A percentile compares a stretch with the other conserved stretches of the same genome.
Conservation (phyloP, 139 green algal genomes). For the Chlamydomonas sphaeroides region DNA sequence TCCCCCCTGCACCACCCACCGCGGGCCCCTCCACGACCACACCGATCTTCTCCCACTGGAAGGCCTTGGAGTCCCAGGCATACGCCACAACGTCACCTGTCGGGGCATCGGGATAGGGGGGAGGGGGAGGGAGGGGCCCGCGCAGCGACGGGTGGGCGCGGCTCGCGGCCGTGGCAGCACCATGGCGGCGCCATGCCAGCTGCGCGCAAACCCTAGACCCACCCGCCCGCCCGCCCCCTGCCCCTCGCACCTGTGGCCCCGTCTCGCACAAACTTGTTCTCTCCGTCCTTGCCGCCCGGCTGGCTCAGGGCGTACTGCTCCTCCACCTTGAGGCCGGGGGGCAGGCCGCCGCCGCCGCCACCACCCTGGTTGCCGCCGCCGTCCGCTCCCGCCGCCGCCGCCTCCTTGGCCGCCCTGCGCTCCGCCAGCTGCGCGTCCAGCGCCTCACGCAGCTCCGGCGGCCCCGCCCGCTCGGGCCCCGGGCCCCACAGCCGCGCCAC, state of each 20-base stretch:
- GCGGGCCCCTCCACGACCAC: slow-evolving; percentile 78
- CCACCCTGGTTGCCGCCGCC: slow-evolving; percentile 1
- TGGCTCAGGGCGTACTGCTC: slow-evolving; percentile 54
- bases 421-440: slow-evolving; percentile 30
- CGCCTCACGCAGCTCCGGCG: slow-evolving; percentile 39
- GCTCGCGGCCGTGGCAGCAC: too few relatives aligned
- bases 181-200: too few relatives aligned
- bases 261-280: slow-evolving; percentile 66
- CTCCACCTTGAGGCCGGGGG: slow-evolving; percentile 72
- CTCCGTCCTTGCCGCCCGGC: slow-evolving; percentile 69
- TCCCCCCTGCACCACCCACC: too few relatives aligned
- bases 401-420: slow-evolving; percentile 32
- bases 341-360: slow-evolving; percentile 52
- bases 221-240: background rate
- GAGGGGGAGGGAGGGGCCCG: background rate
- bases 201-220: background rate
- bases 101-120: slow-evolving; percentile 75
- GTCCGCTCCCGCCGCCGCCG: slow-evolving; percentile 11
- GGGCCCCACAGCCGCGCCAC: slow-evolving; percentile 82
- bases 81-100: slow-evolving; percentile 81
- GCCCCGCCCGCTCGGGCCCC: slow-evolving; percentile 1
- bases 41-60: slow-evolving; percentile 89
- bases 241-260: background rate
- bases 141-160: too few relatives aligned
- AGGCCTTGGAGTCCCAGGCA: slow-evolving; percentile 71